phyloP scores from a whole-genome alignment of 805 yeast genomes.

The Barnettozyma wickerhamii region DNA sequence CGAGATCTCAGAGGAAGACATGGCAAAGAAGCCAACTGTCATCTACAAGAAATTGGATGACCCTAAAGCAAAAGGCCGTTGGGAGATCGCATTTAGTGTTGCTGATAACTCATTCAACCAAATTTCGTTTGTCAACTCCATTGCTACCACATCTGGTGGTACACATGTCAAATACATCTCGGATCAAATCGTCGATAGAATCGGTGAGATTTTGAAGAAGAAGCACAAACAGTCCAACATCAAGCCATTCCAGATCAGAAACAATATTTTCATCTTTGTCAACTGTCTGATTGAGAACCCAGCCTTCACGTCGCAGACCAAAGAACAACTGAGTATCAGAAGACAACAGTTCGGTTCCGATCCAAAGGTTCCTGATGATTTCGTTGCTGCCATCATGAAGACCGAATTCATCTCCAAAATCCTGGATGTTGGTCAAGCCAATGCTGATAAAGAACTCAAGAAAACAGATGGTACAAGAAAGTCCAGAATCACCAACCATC shows the following conservation, averaged over 20 bases:
- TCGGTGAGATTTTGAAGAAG: constrained; percentile 69
- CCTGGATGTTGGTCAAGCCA: constrained; percentile 77
- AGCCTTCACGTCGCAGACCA: constrained; percentile 95
- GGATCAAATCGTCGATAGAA: constrained; percentile 77
- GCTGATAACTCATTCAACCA: constrained; percentile 90
- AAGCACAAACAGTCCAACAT: constrained; percentile 62
- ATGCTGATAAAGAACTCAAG: constrained; percentile 82
- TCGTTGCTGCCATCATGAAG: constrained; percentile 64
- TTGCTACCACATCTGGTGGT: constrained; percentile 97
- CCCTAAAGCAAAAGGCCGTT: constrained; percentile 41
- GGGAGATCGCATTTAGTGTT: constrained; percentile 96
- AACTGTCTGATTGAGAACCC: constrained; percentile 95
- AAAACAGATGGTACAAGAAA: constrained; percentile 86
- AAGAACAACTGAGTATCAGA: constrained; percentile 90
- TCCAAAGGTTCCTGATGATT: constrained; percentile 72
- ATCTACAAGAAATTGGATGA: constrained; percentile 79
- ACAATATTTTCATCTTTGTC: constrained; percentile 84
- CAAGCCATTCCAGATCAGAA: constrained; percentile 84
- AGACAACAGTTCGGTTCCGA: constrained; percentile 85
- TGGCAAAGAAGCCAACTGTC: constrained; percentile 50
- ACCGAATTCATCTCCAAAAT: constrained; percentile 71
- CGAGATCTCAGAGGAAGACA: constrained; percentile 29
- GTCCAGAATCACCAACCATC: constrained; percentile 80
- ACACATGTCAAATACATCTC: constrained; percentile 86
- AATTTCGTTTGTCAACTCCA: constrained; percentile 94